Evolutionary conservation across 106 monocot species (phyloP).

Genomic region (Narthecium ossifragum): DNA sequence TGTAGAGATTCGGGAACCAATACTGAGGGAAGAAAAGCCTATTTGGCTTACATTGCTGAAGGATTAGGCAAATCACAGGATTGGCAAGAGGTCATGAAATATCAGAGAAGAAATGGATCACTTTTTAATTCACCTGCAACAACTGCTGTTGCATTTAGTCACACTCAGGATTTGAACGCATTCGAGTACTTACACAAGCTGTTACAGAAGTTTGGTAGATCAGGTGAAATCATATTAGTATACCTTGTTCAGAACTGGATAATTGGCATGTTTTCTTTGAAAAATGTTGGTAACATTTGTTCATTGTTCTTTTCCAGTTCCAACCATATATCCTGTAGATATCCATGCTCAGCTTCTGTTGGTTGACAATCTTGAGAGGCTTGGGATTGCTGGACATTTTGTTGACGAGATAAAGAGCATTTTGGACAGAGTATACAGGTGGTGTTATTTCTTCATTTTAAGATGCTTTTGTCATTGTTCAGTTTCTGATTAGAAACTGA

Average conservation of each 20-base stretch:
- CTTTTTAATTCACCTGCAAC: slow-evolving; percentile 85
- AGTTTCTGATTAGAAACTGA: slow-evolving; percentile 11
- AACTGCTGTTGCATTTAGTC: slow-evolving; percentile 59
- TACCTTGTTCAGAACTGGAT: neutral
- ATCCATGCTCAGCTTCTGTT: slow-evolving; percentile 41
- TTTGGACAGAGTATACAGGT: slow-evolving; percentile 76
- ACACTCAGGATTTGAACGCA: slow-evolving; percentile 42
- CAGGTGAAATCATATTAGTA: slow-evolving; percentile 33
- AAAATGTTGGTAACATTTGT: neutral
- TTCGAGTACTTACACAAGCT: slow-evolving; percentile 46
- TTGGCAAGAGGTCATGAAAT: slow-evolving; percentile 60
- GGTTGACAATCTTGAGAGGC: slow-evolving; percentile 59
- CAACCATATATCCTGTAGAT: slow-evolving; percentile 53
- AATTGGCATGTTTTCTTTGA: neutral
- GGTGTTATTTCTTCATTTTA: neutral
- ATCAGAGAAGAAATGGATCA: slow-evolving; percentile 80
- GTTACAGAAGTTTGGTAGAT: slow-evolving; percentile 44
- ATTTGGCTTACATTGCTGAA: slow-evolving; percentile 81
- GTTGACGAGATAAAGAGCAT: slow-evolving; percentile 44
- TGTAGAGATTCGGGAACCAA: slow-evolving; percentile 26
- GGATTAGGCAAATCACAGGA: slow-evolving; percentile 46
- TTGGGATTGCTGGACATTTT: slow-evolving; percentile 67
- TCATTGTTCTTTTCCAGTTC: slow-evolving; percentile 43
- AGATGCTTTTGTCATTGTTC: too few relatives aligned
- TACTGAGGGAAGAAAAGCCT: slow-evolving; percentile 43